Evolutionary conservation across 2,329 filamentous ascomycete genomes (phyloP).

Genomic region (Cephalotrichum gorgonifer): DNA sequence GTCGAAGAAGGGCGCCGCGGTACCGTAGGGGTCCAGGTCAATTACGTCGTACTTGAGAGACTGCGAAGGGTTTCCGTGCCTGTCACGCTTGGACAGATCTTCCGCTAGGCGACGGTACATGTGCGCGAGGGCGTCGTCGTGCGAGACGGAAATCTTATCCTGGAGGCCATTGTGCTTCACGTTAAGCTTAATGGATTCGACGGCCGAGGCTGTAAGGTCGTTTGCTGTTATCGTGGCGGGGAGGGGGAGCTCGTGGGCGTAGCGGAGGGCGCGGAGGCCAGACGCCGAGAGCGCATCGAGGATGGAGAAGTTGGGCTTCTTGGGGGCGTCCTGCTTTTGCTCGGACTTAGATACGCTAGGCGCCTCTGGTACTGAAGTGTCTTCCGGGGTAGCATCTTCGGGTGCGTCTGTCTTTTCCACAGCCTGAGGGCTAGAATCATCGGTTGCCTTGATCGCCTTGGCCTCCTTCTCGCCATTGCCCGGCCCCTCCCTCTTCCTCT

Average conservation of each 20-base stretch:
- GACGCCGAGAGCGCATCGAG: constrained; percentile 92
- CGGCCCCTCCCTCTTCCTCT: constrained; percentile 31
- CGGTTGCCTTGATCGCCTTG: constrained; percentile 15
- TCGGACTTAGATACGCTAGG: background rate
- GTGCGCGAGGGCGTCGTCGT: constrained; percentile 76
- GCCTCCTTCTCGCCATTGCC: constrained; percentile 32
- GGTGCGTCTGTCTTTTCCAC: constrained; percentile 5
- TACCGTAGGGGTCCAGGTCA: constrained; percentile 92
- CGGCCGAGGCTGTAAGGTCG: constrained; percentile 70
- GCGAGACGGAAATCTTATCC: constrained; percentile 60
- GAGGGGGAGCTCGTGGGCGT: constrained; percentile 83
- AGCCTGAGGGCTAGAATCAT: constrained; percentile 3
- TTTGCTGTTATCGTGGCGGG: constrained; percentile 78
- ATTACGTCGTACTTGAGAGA: constrained; percentile 74
- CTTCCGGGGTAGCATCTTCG: background rate
- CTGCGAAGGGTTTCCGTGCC: constrained; percentile 25
- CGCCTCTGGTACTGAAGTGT: background rate
- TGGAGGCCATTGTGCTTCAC: constrained; percentile 70
- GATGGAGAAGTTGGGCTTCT: constrained; percentile 57
- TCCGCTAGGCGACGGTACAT: constrained; percentile 70
- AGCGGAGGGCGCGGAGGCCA: constrained; percentile 80
- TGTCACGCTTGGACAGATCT: constrained; percentile 32
- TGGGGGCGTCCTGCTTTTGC: constrained; percentile 10
- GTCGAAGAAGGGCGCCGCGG: constrained; percentile 85
- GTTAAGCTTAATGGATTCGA: constrained; percentile 74